A percentile compares a stretch with the other conserved stretches of the same genome.
phyloP scores from a whole-genome alignment of 306 rosid genomes.

The Herpetospermum pedunculosum region DNA sequence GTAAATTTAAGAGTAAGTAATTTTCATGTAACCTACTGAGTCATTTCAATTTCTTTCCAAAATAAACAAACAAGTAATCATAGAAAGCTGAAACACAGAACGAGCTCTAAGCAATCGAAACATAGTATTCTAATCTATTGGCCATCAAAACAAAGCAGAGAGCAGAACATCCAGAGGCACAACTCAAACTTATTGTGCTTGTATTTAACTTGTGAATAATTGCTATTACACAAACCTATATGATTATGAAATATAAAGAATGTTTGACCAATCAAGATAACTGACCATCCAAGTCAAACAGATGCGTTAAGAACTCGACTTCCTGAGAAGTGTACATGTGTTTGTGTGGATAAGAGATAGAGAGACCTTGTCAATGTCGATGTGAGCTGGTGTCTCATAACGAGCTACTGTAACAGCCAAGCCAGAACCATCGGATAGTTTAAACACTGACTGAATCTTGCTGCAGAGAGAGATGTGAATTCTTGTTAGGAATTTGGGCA shows the following conservation, averaged over 20 bases:
- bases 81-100: too few relatives aligned
- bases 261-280: background rate
- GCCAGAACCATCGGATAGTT: constrained; percentile 94
- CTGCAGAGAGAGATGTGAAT: constrained; percentile 30
- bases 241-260: background rate
- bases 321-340: background rate
- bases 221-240: background rate
- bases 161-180: too few relatives aligned
- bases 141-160: too few relatives aligned
- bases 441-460: constrained; percentile 90
- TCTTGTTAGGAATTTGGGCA: constrained; percentile 15
- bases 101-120: too few relatives aligned
- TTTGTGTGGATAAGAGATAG: constrained; percentile 5
- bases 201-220: background rate
- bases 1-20: too few relatives aligned
- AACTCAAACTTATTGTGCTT: background rate
- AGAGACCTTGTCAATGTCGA: constrained; percentile 73
- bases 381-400: constrained; percentile 87
- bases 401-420: constrained; percentile 93
- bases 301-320: background rate
- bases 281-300: background rate
- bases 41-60: too few relatives aligned
- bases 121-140: too few relatives aligned
- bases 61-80: too few relatives aligned
- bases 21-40: too few relatives aligned